Conservation (phyloP, 2,329 filamentous ascomycete species). For the Fusarium ambrosium region DNA sequence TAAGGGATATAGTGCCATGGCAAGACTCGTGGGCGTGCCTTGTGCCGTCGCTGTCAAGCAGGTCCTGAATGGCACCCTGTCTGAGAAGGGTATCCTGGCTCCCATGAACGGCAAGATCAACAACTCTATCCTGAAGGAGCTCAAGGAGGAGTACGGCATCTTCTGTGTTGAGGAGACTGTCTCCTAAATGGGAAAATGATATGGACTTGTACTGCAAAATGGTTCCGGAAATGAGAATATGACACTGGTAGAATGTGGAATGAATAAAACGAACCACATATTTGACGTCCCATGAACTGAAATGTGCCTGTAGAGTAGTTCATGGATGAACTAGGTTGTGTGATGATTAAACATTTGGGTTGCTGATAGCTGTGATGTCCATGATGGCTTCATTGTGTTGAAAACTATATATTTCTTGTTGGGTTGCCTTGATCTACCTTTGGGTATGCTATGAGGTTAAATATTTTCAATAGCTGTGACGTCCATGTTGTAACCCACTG, state of each 20-base stretch:
- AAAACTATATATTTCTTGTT: too few species aligned
- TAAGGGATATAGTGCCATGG: slow-evolving; percentile 86
- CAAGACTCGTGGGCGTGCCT: slow-evolving; percentile 82
- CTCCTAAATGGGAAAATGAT: slow-evolving; percentile 2
- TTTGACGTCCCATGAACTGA: too few species aligned
- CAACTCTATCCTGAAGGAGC: slow-evolving; percentile 80
- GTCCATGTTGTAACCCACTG: background rate
- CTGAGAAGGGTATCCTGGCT: slow-evolving; percentile 80
- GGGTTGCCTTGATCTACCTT: too few species aligned
- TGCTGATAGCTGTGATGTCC: background rate
- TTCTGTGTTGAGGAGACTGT: slow-evolving; percentile 16
- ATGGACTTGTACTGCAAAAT: background rate
- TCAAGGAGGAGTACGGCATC: slow-evolving; percentile 79
- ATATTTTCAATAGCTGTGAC: background rate
- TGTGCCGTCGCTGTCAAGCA: slow-evolving; percentile 74
- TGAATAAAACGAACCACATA: background rate
- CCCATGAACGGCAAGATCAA: slow-evolving; percentile 81
- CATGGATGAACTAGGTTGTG: background rate
- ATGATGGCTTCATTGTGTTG: too few species aligned
- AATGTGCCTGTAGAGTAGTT: background rate
- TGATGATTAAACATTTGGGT: background rate
- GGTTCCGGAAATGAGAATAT: background rate
- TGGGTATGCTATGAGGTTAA: too few species aligned
- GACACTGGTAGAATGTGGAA: background rate
- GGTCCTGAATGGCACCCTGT: slow-evolving; percentile 81